Base-by-base conservation (phyloP, 495 filamentous ascomycete species). In the Talaromyces nanjingensis region DNA sequence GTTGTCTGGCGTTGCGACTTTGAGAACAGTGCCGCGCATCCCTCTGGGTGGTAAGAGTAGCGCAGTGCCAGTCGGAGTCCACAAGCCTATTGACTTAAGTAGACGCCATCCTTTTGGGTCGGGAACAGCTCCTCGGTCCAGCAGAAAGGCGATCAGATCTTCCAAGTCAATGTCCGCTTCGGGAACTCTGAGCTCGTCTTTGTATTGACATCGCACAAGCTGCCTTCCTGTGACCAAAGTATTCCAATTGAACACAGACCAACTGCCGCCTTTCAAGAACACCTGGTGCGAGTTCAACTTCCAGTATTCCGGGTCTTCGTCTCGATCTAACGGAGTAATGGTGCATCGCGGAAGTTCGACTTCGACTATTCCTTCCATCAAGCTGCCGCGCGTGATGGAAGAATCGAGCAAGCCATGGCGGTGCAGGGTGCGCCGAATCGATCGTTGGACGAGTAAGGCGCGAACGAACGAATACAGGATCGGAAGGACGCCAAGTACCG, bases 111-210 rank as follows among this genome's bases (percentile, higher is more conserved):
- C 86, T 29, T 81, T 82, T 2, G 79, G 67, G 65, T 84, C 80
- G 0, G 85, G 86, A 54, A 86, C 75, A 0, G 85, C 86, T 1
- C 87, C 87, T 2, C 87, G 71, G 69, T 89, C 86, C 7, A 89
- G 71, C 45, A 89, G 70, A 67, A 87, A 88, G 16, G 74, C 79
- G 2, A 89, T 67, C 5, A 89, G 76, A 65, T 84, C 79, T 52
- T 86, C 83, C 64, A 88, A 87, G 22, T 80, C 80, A 58, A 88
- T 78, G 63, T 89, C 86, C 18, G 87, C 87, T 68, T 89, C 86
- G 2, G 86, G 86, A 64, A 86, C 81, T 20, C 81, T 72, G 53
- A 89, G 73, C 70, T 89, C 85, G 62, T 89, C 86, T 54, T 82
- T 81, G 61, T 87, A 89, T 69, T 87, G 84, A 45, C 87, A 70